These are phyloP conservation scores for Saccharomyces pastorianus DNA, from an alignment of 1,139 yeast species.

Conservation along the genomic window DNA sequence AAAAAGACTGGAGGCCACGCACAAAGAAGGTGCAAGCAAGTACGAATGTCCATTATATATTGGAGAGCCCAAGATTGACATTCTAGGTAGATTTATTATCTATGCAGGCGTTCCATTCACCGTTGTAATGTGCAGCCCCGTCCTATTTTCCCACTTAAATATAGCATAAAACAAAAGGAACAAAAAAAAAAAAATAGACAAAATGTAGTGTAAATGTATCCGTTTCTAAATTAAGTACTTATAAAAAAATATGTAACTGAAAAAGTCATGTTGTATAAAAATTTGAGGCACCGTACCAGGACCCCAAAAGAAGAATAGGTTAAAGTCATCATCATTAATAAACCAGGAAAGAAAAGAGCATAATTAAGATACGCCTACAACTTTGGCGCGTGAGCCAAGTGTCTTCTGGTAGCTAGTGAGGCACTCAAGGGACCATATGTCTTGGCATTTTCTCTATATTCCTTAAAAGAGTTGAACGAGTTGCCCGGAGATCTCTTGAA, in stretches of 20 bases:
- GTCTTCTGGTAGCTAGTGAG: constrained; percentile 17
- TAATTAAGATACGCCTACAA: constrained; percentile 28
- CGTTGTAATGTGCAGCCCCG: constrained; percentile 25
- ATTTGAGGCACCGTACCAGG: constrained; percentile 43
- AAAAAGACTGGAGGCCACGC: constrained; percentile 7
- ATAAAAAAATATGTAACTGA: neutral
- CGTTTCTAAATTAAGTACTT: neutral
- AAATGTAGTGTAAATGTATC: neutral
- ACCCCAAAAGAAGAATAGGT: neutral
- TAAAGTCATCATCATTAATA: neutral
- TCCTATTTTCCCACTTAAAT: constrained; percentile 9
- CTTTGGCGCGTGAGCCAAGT: constrained; percentile 9
- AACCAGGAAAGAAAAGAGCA: neutral
- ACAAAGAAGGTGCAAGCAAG: neutral
- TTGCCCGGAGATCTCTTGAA: constrained; percentile 19
- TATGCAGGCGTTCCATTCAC: constrained; percentile 28
- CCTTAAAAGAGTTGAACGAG: constrained; percentile 22
- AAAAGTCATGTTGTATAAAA: constrained; percentile 3
- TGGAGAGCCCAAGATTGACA: constrained; percentile 24
- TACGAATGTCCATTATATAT: constrained; percentile 20
- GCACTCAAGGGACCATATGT: constrained; percentile 28
- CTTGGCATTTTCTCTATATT: constrained; percentile 24
- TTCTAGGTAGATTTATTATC: constrained; percentile 25
- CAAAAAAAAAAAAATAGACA: neutral
- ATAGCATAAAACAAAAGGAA: constrained; percentile 5